phyloP scores from a whole-genome alignment of 768 basidiomycete species.

The Trametes elegans region DNA sequence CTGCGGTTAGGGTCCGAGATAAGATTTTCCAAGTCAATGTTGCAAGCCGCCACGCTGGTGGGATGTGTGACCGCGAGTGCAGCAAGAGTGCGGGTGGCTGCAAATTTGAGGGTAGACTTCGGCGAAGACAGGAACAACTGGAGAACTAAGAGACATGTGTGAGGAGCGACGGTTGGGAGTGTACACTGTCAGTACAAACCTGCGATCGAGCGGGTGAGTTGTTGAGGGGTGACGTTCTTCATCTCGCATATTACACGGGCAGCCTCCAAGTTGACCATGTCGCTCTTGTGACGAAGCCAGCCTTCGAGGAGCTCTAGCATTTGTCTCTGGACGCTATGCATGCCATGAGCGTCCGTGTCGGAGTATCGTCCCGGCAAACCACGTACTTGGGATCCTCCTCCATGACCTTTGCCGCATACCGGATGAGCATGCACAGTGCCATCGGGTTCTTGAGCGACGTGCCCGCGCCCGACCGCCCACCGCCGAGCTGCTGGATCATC shows the following conservation, averaged over 20 bases:
- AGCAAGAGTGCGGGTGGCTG: constrained; percentile 94
- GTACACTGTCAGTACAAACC: constrained; percentile 46
- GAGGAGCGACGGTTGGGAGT: neutral
- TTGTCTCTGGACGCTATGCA: constrained; percentile 76
- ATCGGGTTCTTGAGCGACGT: constrained; percentile 91
- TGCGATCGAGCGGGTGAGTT: constrained; percentile 85
- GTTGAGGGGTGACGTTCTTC: constrained; percentile 74
- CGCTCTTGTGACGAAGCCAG: constrained; percentile 97
- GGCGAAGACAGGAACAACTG: constrained; percentile 96
- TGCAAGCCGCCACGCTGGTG: constrained; percentile 83
- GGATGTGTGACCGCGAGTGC: constrained; percentile 86
- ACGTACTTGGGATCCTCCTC: constrained; percentile 98
- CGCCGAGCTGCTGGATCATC: constrained; percentile 97
- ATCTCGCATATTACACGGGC: constrained; percentile 97
- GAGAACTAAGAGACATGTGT: constrained; percentile 56
- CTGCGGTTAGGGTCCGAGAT: constrained; percentile 95
- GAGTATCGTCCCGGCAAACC: neutral
- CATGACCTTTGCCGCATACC: constrained; percentile 98
- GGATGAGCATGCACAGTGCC: constrained; percentile 97
- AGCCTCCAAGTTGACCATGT: constrained; percentile 99
- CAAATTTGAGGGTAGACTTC: constrained; percentile 93
- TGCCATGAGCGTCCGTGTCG: constrained; percentile 2
- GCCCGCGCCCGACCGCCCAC: constrained; percentile 80
- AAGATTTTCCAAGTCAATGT: constrained; percentile 94
- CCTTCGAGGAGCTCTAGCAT: constrained; percentile 93